A percentile compares a stretch with the other conserved stretches of the same genome.
Evolutionary conservation across 768 basidiomycete species (phyloP).

Genomic region (Tylopilus felleus): DNA sequence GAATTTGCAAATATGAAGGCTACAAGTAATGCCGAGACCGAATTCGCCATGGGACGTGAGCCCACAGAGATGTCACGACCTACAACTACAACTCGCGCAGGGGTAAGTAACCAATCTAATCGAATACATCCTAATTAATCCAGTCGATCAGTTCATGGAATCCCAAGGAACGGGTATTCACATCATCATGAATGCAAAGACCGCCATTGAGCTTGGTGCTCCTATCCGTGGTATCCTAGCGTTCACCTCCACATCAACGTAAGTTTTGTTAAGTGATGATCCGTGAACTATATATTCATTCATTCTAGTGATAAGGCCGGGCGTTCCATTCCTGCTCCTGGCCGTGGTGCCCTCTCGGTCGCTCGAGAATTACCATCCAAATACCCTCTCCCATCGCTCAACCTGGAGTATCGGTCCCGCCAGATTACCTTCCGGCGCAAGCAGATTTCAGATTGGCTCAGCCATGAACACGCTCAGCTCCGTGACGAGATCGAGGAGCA

Average conservation of each 20-base stretch:
- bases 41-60: constrained; percentile 98
- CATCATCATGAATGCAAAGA: constrained; percentile 95
- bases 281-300: constrained; percentile 2
- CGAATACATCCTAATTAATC: neutral
- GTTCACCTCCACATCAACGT: constrained; percentile 96
- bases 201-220: constrained; percentile 89
- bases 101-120: constrained; percentile 48
- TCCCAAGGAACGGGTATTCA: constrained; percentile 95
- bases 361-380: constrained; percentile 83
- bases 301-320: constrained; percentile 89
- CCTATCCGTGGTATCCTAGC: constrained; percentile 92
- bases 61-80: constrained; percentile 99
- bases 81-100: constrained; percentile 91
- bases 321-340: constrained; percentile 95
- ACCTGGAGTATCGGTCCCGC: constrained; percentile 84
- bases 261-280: constrained; percentile 31
- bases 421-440: constrained; percentile 94
- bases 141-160: constrained; percentile 80
- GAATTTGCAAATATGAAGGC: constrained; percentile 99
- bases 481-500: constrained; percentile 70
- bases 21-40: constrained; percentile 93
- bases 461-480: constrained; percentile 82
- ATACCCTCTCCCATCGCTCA: constrained; percentile 75
- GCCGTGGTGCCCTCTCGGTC: constrained; percentile 85
- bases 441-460: constrained; percentile 93